Base-by-base conservation (phyloP, 139 green algal genomes). In the Nannochloris sp. region DNA sequence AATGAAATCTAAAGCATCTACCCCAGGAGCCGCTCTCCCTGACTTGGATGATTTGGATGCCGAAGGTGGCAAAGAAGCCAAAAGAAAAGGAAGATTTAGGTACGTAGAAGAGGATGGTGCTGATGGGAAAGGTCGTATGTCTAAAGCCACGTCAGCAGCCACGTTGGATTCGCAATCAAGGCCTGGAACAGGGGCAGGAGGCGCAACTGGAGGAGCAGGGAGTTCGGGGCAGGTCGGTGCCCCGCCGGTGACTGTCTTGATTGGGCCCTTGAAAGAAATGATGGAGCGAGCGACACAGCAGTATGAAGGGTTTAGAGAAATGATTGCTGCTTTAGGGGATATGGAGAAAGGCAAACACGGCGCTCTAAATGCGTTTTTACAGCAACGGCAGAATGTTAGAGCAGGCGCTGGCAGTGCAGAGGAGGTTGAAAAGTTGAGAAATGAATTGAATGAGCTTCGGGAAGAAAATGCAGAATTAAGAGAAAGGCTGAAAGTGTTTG, bases 51-150 rank as follows among this genome's bases (percentile, higher is more conserved):
- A 65, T n/a, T 9, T 23, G 14, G 59, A 65, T 32, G 14, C 27
- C 1, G 59, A 65, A 15, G 31, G 19, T n/a, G 47, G 34, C 36
- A 72, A 81, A 53, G 64, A 79, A 51, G 69, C 76, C 47, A 81
- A 84, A 59, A 64, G 76, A 45, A 88, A 89, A 60, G 89, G 89
- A 8, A 72, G 89, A 14, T 96, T 96, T 77, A 83, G 83, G 13
- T 88, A 92, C 29, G 87, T 92, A 13, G 80, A 88, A 57, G 81
- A 92, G 30, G 80, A 86, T 32, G 66, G 56, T 29, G 29, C 47
- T 6, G 51, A 65, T 51, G 42, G 23, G 33, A 67, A 55, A 39
- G n/a, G 23, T 15, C 27, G 46, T 6, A 19, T 60, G 34, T 23
- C 64, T 25, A 60, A 53, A 15, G 60, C 23, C 32, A 24, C 37